Conservation (phyloP, 805 yeast species). For the Candida maris region DNA sequence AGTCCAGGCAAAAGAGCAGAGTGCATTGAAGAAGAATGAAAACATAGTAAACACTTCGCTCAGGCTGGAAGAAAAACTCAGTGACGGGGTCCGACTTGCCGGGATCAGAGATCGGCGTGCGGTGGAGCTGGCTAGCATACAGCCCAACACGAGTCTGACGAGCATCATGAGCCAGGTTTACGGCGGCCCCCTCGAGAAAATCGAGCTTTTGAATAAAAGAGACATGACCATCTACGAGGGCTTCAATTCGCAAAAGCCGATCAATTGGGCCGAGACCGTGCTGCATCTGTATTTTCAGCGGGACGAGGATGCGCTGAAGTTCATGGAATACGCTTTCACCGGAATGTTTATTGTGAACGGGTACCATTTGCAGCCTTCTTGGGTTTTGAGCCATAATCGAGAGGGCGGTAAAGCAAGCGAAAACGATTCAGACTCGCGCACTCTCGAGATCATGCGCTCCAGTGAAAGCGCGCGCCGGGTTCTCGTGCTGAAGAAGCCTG, state of each 20-base stretch:
- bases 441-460: constrained; percentile 31
- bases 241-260: constrained; percentile 12
- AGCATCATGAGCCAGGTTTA: constrained; percentile 51
- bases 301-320: constrained; percentile 51
- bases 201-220: constrained; percentile 30
- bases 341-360: constrained; percentile 63
- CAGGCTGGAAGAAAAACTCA: constrained; percentile 4
- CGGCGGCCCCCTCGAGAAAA: constrained; percentile 68
- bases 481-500: constrained; percentile 43
- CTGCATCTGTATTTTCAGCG: constrained; percentile 50
- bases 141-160: constrained; percentile 40
- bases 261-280: constrained; percentile 24
- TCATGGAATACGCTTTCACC: constrained; percentile 47
- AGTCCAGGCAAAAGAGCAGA: constrained; percentile 2
- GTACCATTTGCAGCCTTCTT: constrained; percentile 39
- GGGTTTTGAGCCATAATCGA: constrained; percentile 33
- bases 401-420: constrained; percentile 8
- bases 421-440: constrained; percentile 2
- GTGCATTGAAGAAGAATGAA: constrained; percentile 17
- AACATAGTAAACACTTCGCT: constrained; percentile 16
- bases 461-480: constrained; percentile 52
- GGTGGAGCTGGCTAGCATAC: constrained; percentile 22
- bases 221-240: constrained; percentile 9
- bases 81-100: constrained; percentile 9
- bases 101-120: constrained; percentile 15